phyloP scores from a whole-genome alignment of 2,329 filamentous ascomycete species.

The Penicillium sp. region DNA sequence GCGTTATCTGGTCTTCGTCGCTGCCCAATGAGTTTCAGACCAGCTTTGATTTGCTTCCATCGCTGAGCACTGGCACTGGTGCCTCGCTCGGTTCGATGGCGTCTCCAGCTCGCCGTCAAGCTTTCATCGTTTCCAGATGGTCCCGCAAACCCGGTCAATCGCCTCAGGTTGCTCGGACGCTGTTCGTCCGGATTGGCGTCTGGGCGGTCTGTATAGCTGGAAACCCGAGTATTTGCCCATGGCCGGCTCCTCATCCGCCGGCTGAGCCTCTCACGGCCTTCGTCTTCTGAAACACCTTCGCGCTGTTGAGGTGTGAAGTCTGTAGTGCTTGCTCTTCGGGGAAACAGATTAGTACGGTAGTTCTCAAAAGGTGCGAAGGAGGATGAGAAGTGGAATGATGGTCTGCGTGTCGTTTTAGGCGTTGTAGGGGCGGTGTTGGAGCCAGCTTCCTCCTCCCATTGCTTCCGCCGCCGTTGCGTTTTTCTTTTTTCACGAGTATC shows the following conservation, averaged over 20 bases:
- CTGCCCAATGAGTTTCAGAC: constrained; percentile 65
- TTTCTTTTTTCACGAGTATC: constrained; percentile 52
- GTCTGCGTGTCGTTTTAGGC: constrained; percentile 41
- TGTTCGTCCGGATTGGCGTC: constrained; percentile 48
- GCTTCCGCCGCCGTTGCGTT: constrained; percentile 47
- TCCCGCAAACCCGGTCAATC: constrained; percentile 56
- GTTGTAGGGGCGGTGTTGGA: constrained; percentile 61
- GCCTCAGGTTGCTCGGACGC: constrained; percentile 55
- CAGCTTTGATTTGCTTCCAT: constrained; percentile 89
- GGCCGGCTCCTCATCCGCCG: constrained; percentile 52
- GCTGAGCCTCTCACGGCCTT: constrained; percentile 57
- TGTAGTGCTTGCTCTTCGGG: constrained; percentile 58
- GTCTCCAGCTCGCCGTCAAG: constrained; percentile 48
- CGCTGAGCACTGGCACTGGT: constrained; percentile 66
- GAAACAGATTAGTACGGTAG: constrained; percentile 45
- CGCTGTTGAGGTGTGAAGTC: constrained; percentile 49
- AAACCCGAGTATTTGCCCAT: constrained; percentile 45
- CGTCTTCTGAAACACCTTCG: constrained; percentile 64
- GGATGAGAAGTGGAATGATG: constrained; percentile 39
- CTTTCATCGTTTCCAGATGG: constrained; percentile 54
- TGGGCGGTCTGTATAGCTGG: constrained; percentile 43
- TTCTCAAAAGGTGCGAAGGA: constrained; percentile 41
- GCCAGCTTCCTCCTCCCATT: constrained; percentile 43
- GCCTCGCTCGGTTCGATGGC: constrained; percentile 53
- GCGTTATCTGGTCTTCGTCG: constrained; percentile 73